Conservation (phyloP, 73 alveolate species). For the Breviolum minutum region DNA sequence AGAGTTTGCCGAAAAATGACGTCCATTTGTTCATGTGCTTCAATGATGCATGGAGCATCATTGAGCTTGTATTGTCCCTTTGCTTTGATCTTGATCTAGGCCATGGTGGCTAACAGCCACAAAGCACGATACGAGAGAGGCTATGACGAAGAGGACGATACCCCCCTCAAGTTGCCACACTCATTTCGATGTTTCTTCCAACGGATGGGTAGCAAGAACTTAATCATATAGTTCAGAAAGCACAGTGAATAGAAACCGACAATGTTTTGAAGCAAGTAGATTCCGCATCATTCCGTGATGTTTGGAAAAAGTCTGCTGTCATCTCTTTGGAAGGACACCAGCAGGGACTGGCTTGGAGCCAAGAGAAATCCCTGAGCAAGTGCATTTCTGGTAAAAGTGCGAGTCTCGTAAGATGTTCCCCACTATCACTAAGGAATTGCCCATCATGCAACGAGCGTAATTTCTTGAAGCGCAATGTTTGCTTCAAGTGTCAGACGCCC, state of each 20-base stretch:
- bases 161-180: no score
- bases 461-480: slow-evolving; percentile 89
- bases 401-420: not conserved
- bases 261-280: no score
- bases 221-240: no score
- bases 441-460: slow-evolving; percentile 85
- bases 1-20: not conserved
- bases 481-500: slow-evolving; percentile 94
- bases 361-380: not conserved
- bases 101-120: slow-evolving; percentile 87
- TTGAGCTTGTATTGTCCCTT: not conserved
- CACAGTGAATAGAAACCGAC: no score
- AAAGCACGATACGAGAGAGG: slow-evolving; percentile 90
- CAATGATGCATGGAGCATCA: no score
- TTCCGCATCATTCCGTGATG: no score
- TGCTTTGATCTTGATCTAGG: not conserved
- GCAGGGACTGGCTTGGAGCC: slow-evolving; percentile 68
- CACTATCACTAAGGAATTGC: slow-evolving; percentile 47
- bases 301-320: no score
- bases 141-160: slow-evolving; percentile 87
- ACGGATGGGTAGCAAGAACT: no score
- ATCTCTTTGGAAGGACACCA: slow-evolving; percentile 60
- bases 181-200: not conserved
- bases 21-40: not conserved
- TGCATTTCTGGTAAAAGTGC: not conserved